These are phyloP conservation scores for Uronychia setigera DNA, from an alignment of 73 alveolate species.

Conservation along the genomic window DNA sequence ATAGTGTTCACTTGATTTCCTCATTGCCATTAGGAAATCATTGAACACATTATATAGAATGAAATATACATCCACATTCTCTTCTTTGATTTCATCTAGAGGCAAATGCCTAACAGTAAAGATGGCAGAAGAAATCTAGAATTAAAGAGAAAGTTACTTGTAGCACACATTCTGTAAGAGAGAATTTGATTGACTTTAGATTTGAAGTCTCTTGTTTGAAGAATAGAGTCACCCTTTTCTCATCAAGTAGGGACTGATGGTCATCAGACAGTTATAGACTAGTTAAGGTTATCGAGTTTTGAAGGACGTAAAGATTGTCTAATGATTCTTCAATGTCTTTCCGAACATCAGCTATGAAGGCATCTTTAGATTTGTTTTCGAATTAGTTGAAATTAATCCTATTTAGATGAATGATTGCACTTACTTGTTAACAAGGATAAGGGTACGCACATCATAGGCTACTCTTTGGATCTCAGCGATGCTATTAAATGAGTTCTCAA, in stretches of 20 bases:
- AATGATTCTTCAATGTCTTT: constrained; percentile 5
- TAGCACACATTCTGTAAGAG: constrained; percentile 41
- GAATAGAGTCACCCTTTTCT: constrained; percentile 22
- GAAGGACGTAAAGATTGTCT: constrained; percentile 1
- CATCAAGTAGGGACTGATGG: constrained; percentile 20
- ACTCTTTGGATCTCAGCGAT: constrained; percentile 35
- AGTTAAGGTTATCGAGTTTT: background rate
- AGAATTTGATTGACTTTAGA: constrained; percentile 13
- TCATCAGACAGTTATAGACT: constrained; percentile 4
- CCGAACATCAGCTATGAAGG: background rate
- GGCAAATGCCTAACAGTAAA: constrained; percentile 34
- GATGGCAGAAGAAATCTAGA: constrained; percentile 37
- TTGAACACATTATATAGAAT: constrained; percentile 32
- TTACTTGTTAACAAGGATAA: constrained; percentile 37
- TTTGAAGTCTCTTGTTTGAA: constrained; percentile 18
- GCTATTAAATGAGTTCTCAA: background rate
- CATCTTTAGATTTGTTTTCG: background rate
- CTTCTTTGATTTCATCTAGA: constrained; percentile 8
- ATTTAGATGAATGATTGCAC: background rate
- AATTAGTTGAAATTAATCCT: background rate
- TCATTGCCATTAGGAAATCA: constrained; percentile 20
- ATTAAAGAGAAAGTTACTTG: too few relatives aligned
- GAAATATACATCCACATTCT: constrained; percentile 46
- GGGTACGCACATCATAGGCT: constrained; percentile 32
- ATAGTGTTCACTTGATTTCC: constrained; percentile 7